Conservation (phyloP, 768 basidiomycete genomes). For the Mycena floridula region DNA sequence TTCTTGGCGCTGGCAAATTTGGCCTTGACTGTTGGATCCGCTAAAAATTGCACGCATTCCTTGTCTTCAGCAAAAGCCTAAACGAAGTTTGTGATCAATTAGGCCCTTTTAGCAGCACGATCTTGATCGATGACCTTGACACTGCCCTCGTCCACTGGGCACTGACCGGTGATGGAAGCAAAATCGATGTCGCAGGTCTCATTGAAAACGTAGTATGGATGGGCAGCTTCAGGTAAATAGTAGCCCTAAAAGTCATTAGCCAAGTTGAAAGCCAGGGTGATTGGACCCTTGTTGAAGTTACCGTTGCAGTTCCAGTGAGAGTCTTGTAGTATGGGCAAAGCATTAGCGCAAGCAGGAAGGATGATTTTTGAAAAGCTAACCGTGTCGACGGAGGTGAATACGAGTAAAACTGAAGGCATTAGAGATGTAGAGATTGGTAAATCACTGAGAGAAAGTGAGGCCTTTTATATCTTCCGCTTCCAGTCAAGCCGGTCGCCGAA, state of each 20-base stretch:
- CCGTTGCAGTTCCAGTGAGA: background rate
- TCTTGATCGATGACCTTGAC: conserved; percentile 32
- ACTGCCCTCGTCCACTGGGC: conserved; percentile 58
- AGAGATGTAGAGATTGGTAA: background rate
- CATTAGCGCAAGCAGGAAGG: conserved; percentile 39
- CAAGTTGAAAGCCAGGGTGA: background rate
- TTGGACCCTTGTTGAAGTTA: background rate
- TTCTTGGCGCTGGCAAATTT: conserved; percentile 54
- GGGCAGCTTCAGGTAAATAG: conserved; percentile 74
- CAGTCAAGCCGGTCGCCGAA: too few species aligned
- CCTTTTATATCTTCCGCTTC: too few species aligned
- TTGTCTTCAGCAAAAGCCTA: conserved; percentile 50
- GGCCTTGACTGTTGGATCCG: conserved; percentile 43
- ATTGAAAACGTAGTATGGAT: conserved; percentile 56
- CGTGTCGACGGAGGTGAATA: conserved; percentile 65
- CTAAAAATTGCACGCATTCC: conserved; percentile 50
- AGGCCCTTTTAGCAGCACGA: background rate
- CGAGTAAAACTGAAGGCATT: conserved; percentile 57
- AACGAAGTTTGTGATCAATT: background rate
- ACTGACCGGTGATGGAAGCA: conserved; percentile 56
- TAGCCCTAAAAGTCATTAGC: conserved; percentile 46
- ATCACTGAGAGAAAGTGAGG: too few species aligned
- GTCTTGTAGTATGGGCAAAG: conserved; percentile 38
- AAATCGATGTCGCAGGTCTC: conserved; percentile 51
- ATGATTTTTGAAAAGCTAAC: too few species aligned